phyloP scores from a whole-genome alignment of 306 rosid species.

The Sphenostylis stenocarpa region DNA sequence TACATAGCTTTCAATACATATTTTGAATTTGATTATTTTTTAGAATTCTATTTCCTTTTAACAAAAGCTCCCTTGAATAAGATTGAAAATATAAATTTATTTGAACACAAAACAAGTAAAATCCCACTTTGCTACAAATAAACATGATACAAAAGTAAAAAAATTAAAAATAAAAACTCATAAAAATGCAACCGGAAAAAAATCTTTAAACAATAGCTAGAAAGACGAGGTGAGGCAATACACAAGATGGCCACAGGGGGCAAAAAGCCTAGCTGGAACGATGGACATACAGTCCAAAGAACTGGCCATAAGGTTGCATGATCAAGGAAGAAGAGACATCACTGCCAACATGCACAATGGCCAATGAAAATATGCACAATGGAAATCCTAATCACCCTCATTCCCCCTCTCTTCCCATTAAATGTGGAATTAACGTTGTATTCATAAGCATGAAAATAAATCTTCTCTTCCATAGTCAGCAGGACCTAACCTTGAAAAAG shows the following conservation, averaged over 20 bases:
- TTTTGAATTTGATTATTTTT: neutral
- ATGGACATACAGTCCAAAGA: neutral
- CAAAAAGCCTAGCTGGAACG: neutral
- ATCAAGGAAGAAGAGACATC: neutral
- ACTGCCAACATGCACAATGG: neutral
- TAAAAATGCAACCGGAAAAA: neutral
- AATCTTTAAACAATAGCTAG: neutral
- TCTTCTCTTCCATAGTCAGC: neutral
- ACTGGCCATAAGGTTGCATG: neutral
- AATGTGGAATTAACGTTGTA: neutral
- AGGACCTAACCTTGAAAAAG: slow-evolving; percentile 65
- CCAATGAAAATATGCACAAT: neutral
- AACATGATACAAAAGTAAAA: too few species aligned
- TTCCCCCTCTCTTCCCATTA: neutral
- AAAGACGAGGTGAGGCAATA: neutral
- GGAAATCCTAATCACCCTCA: neutral
- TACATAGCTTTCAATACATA: too few species aligned
- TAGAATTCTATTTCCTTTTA: neutral
- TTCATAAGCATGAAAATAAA: neutral
- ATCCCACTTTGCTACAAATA: neutral
- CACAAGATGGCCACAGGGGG: neutral
- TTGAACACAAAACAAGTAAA: neutral
- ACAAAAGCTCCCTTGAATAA: neutral
- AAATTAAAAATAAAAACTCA: neutral
- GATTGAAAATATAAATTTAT: neutral